A percentile compares a stretch with the other conserved stretches of the same genome.
These are phyloP conservation scores for Geosmithia putterillii DNA, from an alignment of 2,329 filamentous ascomycete species.

Conservation along the genomic window DNA sequence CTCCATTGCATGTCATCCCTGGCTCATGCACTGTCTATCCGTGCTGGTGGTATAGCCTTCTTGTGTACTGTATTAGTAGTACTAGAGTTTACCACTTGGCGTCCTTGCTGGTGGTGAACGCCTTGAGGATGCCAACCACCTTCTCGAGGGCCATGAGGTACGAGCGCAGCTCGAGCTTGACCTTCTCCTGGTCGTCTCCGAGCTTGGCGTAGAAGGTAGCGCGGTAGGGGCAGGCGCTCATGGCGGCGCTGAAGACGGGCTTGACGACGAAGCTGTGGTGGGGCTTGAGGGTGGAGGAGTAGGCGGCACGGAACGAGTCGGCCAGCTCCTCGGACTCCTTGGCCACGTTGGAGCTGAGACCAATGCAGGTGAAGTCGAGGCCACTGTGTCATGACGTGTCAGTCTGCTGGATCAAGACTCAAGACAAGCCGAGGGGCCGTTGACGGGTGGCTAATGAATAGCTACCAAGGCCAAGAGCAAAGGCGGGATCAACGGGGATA, in stretches of 20 bases:
- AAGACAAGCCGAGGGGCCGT: no score
- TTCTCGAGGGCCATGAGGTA: slow-evolving; percentile 73
- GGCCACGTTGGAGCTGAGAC: slow-evolving; percentile 64
- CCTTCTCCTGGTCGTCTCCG: slow-evolving; percentile 51
- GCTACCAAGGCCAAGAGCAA: not conserved
- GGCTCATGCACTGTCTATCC: not conserved
- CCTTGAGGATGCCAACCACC: slow-evolving; percentile 63
- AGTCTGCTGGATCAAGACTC: not conserved
- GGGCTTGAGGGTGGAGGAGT: slow-evolving; percentile 77
- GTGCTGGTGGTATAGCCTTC: not conserved
- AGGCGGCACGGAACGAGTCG: slow-evolving; percentile 76
- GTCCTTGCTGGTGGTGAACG: slow-evolving; percentile 41
- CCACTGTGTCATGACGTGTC: slow-evolving; percentile 40
- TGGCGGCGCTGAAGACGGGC: slow-evolving; percentile 84
- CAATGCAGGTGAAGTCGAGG: slow-evolving; percentile 85
- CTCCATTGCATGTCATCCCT: no score
- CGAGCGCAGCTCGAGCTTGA: slow-evolving; percentile 48
- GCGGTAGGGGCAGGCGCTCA: slow-evolving; percentile 86
- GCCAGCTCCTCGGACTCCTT: slow-evolving; percentile 64
- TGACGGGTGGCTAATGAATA: not conserved
- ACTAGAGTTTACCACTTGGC: slow-evolving; percentile 37
- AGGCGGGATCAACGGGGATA: not conserved
- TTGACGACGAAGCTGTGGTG: slow-evolving; percentile 85
- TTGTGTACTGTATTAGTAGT: not conserved
- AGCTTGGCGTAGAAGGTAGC: slow-evolving; percentile 90